Evolutionary conservation across 2,329 filamentous ascomycete genomes (phyloP).

Genomic region (Aspergillus latus): DNA sequence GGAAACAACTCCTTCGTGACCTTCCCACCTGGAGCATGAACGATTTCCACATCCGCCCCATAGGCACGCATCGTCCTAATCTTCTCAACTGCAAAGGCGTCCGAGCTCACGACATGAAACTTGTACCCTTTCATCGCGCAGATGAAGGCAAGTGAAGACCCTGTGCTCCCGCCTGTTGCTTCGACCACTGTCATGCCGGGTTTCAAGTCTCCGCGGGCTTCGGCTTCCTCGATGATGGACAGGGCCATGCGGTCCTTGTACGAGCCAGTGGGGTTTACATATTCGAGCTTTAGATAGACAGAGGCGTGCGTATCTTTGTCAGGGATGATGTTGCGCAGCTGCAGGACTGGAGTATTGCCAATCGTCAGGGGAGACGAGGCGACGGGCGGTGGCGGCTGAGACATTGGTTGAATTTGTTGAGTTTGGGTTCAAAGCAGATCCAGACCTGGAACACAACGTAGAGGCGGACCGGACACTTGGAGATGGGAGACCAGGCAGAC

Average conservation of each 20-base stretch:
- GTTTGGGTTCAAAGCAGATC: no score
- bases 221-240: conserved; percentile 89
- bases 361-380: conserved; percentile 47
- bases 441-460: neutral
- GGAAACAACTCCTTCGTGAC: conserved; percentile 9
- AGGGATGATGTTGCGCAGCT: conserved; percentile 76
- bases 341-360: conserved; percentile 81
- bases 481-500: no score
- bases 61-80: conserved; percentile 15
- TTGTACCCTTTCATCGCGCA: conserved; percentile 17
- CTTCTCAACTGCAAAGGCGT: conserved; percentile 16
- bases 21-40: conserved; percentile 15
- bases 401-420: neutral
- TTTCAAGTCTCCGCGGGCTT: conserved; percentile 81
- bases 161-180: conserved; percentile 86
- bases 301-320: conserved; percentile 68
- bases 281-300: conserved; percentile 79
- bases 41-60: conserved; percentile 15
- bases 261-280: conserved; percentile 82
- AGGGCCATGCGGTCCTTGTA: conserved; percentile 88
- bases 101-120: conserved; percentile 15
- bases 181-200: conserved; percentile 90
- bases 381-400: neutral
- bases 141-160: conserved; percentile 18
- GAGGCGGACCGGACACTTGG: neutral